A percentile compares a stretch with the other conserved stretches of the same genome.
phyloP scores from a whole-genome alignment of 2,329 filamentous ascomycete species.

The Rhynchosporium agropyri region DNA sequence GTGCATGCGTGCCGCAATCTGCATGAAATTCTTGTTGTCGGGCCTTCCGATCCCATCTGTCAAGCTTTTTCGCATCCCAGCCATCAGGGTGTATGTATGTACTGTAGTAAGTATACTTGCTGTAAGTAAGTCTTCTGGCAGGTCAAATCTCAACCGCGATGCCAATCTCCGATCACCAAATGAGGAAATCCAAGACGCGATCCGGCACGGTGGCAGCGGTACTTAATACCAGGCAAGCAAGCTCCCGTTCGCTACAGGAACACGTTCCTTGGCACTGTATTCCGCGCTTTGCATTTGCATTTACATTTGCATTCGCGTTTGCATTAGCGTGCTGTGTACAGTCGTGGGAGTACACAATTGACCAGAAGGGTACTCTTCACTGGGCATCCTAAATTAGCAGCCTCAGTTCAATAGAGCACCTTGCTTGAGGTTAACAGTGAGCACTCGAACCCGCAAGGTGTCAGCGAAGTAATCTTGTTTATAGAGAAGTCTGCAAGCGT shows the following conservation, averaged over 20 bases:
- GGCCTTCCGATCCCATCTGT: not conserved
- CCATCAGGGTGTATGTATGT: slow-evolving; percentile 6
- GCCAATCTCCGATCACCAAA: not conserved
- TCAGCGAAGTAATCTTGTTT: too few species aligned
- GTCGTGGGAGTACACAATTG: not conserved
- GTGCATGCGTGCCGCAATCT: slow-evolving; percentile 2
- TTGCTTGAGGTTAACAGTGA: not conserved
- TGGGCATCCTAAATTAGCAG: not conserved
- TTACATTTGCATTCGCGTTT: not conserved
- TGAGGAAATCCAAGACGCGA: not conserved
- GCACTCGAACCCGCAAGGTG: not conserved
- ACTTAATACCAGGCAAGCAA: too few species aligned
- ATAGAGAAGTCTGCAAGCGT: too few species aligned
- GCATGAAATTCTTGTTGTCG: slow-evolving; percentile 10
- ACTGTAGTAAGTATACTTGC: not conserved
- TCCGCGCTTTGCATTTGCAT: not conserved
- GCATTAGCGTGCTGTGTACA: slow-evolving; percentile 9
- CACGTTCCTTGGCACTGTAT: slow-evolving; percentile 4
- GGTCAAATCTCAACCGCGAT: not conserved
- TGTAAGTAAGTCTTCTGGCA: not conserved
- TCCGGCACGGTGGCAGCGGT: slow-evolving; percentile 5
- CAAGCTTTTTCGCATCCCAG: not conserved
- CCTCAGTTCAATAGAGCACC: not conserved
- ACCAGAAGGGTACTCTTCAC: not conserved
- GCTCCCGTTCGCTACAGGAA: not conserved